Evolutionary conservation across 2,329 filamentous ascomycete species (phyloP), one percentile per base, ranked within the genome.

Genomic region (Beauveria caledonica): DNA sequence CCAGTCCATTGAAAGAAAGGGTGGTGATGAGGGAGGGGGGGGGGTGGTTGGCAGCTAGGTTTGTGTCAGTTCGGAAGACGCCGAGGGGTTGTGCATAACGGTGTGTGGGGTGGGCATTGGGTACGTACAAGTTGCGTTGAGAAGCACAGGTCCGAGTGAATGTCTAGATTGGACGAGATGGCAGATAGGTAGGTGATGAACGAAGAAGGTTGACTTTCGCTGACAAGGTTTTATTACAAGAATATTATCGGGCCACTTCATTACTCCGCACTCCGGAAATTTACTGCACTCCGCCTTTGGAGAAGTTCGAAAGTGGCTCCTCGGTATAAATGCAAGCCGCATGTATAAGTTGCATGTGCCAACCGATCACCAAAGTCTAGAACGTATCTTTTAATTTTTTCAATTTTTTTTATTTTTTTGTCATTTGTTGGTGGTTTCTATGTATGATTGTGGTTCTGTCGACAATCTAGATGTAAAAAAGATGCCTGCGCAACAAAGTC

Each of bases 371-470:
- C 4, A 19, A 19, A 29, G 7, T 29, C 5, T 10, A 17, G 21
- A 25, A 13, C 5, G 29, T 13, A 48, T 33, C 4, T 48, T 48
- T 27, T 2, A 44, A 44, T 45, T 17, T n/a, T n/a, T n/a, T n/a
- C n/a, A 23, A 11, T 58, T 27, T 45, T 27, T 45, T 46, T 48
- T 27, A 15, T 44, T 19, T 40, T 7, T 61, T 56, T 60, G 44
- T 36, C 45, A 50, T 52, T 59, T 52, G 19, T 45, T 59, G 44
- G 36, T 58, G 10, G 4, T 60, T 40, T 56, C 33, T 56, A 50
- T n/a, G 36, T 55, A 53, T 27, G 11, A 25, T 2, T 29, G 25
- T 55, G 17, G 8, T 33, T 42, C 19, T 29, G 3, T 55, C 21
- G 29, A 60, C 21, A 36, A 56, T 49, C 44, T 55, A 40, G 15